Evolutionary conservation across 805 yeast species (phyloP), one percentile per base, ranked within the genome.

Genomic region (Hanseniaspora nectarophila): DNA sequence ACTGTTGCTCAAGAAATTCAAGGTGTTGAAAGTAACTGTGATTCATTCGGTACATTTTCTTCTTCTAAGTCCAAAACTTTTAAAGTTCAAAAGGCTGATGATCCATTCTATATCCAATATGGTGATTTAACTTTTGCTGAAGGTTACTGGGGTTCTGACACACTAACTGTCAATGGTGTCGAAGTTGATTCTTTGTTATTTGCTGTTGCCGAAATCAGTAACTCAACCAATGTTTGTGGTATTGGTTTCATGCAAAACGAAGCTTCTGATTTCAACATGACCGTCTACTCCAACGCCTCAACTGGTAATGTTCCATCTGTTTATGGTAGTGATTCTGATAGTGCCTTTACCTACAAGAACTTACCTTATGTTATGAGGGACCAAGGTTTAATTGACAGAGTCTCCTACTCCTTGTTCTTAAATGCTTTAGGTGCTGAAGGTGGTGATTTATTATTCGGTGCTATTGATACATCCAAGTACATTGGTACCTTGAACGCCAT

Each of bases 401-500:
- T 71, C 35, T 76, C 76, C 1, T 85, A 81, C 62, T 82, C 90
- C 0, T 67, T 85, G 52, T 82, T 70, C 59, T 70, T 85, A 63
- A 74, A 79, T 58, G 64, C 67, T 3, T 58, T 61, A 9, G 64
- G 65, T 33, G 67, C 76, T 0, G 43, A 59, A 4, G 55, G 68
- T 1, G 89, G 87, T 5, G 65, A 72, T n/a, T 69, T 83, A 20
- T 63, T 83, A 45, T 84, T 84, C 68, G 90, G 92, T 45, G 92
- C 81, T 29, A 73, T 80, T 26, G 90, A 83, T 60, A 75, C 73
- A 54, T 72, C 76, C 34, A 82, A 81, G 64, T 81, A 76, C 62
- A 24, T 42, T 12, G 88, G 87, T 15, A 55, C 63, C n/a, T 63
- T 81, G 33, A 62, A 70, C 31, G 65, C 77, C 1, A 61, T 81